A percentile compares a stretch with the other conserved stretches of the same genome.
Conservation (phyloP, 2,329 filamentous ascomycete genomes). For the Epicoccum nigrum region DNA sequence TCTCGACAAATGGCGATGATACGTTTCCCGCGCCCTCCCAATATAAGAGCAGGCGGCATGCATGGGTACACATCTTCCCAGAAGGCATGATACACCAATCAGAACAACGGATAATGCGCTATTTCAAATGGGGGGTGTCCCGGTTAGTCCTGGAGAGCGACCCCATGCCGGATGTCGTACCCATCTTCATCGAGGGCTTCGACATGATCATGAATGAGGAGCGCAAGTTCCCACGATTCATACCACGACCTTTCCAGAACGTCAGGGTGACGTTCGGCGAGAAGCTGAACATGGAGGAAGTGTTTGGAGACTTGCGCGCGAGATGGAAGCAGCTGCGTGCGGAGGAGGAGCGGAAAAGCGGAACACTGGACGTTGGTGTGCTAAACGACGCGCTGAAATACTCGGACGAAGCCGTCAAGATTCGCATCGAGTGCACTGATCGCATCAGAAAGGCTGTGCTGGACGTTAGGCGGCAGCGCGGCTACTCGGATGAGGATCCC, state of each 20-base stretch:
- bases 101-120: constrained; percentile 77
- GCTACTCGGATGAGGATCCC: constrained; percentile 80
- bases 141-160: constrained; percentile 89
- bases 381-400: constrained; percentile 70
- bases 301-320: constrained; percentile 77
- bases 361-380: constrained; percentile 59
- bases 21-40: constrained; percentile 73
- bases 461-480: constrained; percentile 73
- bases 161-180: constrained; percentile 84
- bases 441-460: constrained; percentile 80
- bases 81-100: constrained; percentile 95
- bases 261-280: constrained; percentile 81
- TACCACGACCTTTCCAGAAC: constrained; percentile 75
- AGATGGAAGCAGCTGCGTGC: constrained; percentile 74
- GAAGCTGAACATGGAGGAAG: constrained; percentile 71
- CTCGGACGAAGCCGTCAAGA: constrained; percentile 73
- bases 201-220: constrained; percentile 88
- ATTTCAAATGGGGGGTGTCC: constrained; percentile 98
- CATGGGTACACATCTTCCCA: constrained; percentile 95
- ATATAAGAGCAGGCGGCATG: constrained; percentile 71
- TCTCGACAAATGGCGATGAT: constrained; percentile 71
- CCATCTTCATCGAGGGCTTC: constrained; percentile 92
- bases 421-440: constrained; percentile 80
- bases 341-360: constrained; percentile 55
- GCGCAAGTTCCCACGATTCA: constrained; percentile 76